These are phyloP conservation scores for Mrakia gelida DNA, from an alignment of 768 basidiomycete species.

Conservation along the genomic window DNA sequence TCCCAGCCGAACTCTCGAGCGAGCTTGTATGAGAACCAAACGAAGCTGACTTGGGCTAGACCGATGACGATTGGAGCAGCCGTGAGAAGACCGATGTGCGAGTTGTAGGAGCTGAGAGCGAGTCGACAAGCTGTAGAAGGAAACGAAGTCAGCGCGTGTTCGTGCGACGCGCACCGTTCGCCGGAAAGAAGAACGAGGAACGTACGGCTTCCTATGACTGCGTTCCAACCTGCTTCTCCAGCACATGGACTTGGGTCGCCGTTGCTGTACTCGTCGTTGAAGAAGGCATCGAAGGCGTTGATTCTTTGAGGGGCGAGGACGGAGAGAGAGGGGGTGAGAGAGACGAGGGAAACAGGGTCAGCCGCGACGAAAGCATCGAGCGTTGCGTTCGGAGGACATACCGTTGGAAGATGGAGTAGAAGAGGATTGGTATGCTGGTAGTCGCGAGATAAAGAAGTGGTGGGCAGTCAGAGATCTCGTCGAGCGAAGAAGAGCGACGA, in stretches of 20 bases:
- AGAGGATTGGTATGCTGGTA: conserved; percentile 5
- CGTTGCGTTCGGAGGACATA: background rate
- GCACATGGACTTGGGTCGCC: background rate
- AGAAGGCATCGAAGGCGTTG: conserved; percentile 15
- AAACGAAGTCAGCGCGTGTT: background rate
- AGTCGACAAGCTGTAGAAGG: background rate
- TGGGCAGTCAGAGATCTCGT: no score
- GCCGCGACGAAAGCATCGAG: background rate
- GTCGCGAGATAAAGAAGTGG: background rate
- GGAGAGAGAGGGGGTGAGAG: background rate
- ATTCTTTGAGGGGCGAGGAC: background rate
- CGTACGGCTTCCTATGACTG: background rate
- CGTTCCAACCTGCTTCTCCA: background rate
- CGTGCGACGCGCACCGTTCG: no score
- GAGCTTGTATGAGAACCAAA: background rate
- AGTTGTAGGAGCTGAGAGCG: background rate
- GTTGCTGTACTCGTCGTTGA: background rate
- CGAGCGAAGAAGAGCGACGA: background rate
- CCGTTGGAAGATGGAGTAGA: conserved; percentile 19
- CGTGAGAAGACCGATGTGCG: background rate
- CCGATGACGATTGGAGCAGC: conserved; percentile 20
- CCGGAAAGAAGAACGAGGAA: background rate
- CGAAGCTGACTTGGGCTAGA: background rate
- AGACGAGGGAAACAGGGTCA: background rate
- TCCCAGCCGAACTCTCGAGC: conserved; percentile 19